Evolutionary conservation across 306 rosid genomes (phyloP).

Genomic region (Citrullus amarus): DNA sequence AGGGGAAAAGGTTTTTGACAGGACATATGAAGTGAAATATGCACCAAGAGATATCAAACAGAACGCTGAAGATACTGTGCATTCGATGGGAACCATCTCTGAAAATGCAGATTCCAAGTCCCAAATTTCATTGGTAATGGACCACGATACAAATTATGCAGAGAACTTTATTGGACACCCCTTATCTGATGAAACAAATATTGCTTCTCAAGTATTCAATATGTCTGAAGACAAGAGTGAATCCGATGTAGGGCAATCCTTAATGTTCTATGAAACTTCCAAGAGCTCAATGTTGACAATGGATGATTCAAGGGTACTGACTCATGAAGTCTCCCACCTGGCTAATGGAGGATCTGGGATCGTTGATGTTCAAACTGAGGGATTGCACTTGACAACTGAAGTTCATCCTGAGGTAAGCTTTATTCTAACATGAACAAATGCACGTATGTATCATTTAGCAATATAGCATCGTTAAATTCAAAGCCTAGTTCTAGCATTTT

Average conservation of each 20-base stretch:
- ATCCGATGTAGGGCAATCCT: constrained; percentile 17
- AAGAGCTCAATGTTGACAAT: constrained; percentile 17
- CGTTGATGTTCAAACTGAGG: constrained; percentile 26
- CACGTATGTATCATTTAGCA: background rate
- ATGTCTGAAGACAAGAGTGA: constrained; percentile 1
- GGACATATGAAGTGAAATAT: constrained; percentile 9
- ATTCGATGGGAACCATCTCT: constrained; percentile 11
- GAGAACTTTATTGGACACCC: background rate
- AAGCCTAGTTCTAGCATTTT: background rate
- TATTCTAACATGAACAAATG: background rate
- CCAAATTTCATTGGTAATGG: background rate
- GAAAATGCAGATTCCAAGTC: constrained; percentile 5
- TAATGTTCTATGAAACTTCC: constrained; percentile 16
- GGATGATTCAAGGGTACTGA: constrained; percentile 23
- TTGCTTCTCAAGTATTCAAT: background rate
- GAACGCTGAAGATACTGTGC: constrained; percentile 9
- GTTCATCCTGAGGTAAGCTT: constrained; percentile 38
- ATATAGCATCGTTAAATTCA: background rate
- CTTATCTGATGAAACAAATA: background rate
- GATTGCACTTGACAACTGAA: constrained; percentile 22
- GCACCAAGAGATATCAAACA: background rate
- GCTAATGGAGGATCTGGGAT: constrained; percentile 23
- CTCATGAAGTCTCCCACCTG: constrained; percentile 16
- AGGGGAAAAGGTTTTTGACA: constrained; percentile 8
- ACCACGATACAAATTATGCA: background rate